Percentiles rank a stretch among this genome's conserved stretches.
These are phyloP conservation scores for Incumbomyces lentus DNA, from an alignment of 2,329 filamentous ascomycete genomes.

Conservation along the genomic window DNA sequence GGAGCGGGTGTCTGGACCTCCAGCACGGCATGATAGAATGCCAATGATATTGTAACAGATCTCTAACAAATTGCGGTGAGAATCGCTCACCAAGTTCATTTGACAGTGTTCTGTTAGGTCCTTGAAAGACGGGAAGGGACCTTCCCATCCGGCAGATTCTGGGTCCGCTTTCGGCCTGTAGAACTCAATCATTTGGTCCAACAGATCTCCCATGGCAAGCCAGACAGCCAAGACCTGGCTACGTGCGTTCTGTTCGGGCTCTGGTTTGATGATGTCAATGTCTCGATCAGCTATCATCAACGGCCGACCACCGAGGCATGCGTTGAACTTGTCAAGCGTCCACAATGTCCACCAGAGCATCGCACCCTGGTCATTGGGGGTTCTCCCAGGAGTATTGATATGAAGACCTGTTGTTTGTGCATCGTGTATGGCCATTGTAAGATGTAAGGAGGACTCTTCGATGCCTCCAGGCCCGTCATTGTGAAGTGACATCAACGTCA, in stretches of 20 bases:
- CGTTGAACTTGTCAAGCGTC: constrained; percentile 33
- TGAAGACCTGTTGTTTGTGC: constrained; percentile 31
- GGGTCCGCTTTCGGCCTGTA: constrained; percentile 28
- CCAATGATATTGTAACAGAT: constrained; percentile 48
- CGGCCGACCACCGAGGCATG: constrained; percentile 31
- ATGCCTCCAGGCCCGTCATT: constrained; percentile 32
- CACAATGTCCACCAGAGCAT: constrained; percentile 32
- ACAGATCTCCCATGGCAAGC: constrained; percentile 29
- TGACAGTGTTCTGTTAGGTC: constrained; percentile 24
- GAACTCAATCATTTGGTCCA: constrained; percentile 30
- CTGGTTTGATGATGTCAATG: constrained; percentile 28
- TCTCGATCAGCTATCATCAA: constrained; percentile 31
- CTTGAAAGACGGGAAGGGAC: constrained; percentile 29
- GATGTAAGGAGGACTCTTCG: constrained; percentile 30
- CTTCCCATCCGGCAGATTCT: constrained; percentile 29
- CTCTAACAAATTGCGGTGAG: constrained; percentile 33
- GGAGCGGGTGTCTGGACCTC: constrained; percentile 39
- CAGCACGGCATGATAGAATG: constrained; percentile 46
- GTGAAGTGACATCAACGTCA: constrained; percentile 32
- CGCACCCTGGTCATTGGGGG: constrained; percentile 22
- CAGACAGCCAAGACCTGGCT: constrained; percentile 27
- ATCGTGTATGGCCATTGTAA: constrained; percentile 32
- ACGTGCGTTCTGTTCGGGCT: constrained; percentile 8
- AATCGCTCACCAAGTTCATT: background rate
- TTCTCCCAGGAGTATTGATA: constrained; percentile 28